Base-by-base conservation (phyloP, 176 grass and related monocot species). In the Chrysopogon serrulatus region DNA sequence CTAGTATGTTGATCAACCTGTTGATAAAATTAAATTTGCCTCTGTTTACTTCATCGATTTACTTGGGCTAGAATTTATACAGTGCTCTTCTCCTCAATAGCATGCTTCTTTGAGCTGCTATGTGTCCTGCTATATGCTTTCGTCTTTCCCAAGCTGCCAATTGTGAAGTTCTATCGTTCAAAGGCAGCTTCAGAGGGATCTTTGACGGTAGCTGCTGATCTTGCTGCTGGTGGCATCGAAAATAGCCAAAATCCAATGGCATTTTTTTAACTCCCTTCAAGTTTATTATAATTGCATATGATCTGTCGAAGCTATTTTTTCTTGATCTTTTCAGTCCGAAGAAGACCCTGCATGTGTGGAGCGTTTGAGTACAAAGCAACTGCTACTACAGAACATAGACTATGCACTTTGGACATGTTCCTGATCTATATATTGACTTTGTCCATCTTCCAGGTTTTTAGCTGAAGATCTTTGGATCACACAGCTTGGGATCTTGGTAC, bases 371-470 rank as follows among this genome's bases (percentile, higher is more conserved):
- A 90, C 37, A 56, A 93, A 74, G 23, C 73, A 97, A 18, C 28
- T 93, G 27, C 59, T 90, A 69, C 36, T 89, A 30, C 40, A 90
- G 67, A 97, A 93, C 40, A 84, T 88, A 42, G 91, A 97, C 63
- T 87, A 93, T 71, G 88, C 80, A 12, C 32, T n/a, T n/a, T 90
- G 19, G 91, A 86, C 28, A 10, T 91, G 39, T 93, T 87, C 79
- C 74, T 91, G 63, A 86, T 93, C 49, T 91, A 91, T 72, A 66
- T 86, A 34, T 71, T 97, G 77, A 93, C 87, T 10, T 6, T 97
- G 28, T 93, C 94, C 17, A 97, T 97, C 67, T 93, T 97, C 94
- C 91, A 2, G 94, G 91, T 97, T 93, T 79, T 87, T 96, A 80
- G 84, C 91, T 14, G 94, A 93, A 84, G 91, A 96, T 74, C 91